Evolutionary conservation across 441 rosid species (phyloP), one percentile per base, ranked within the genome.

Genomic region (Erodium moschatum): DNA sequence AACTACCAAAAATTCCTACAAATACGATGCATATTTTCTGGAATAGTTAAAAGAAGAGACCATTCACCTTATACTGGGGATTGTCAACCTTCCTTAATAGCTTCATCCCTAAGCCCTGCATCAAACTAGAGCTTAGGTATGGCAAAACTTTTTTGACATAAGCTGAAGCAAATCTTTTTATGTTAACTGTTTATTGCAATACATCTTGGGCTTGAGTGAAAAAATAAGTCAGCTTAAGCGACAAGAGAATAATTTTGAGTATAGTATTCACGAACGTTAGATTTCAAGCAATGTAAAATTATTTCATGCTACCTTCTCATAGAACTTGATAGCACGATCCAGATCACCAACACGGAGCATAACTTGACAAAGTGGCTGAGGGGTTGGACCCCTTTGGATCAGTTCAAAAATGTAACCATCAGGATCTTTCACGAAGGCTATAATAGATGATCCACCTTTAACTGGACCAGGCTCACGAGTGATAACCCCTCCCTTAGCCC

Each of bases 281-380:
- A 31, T 3, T 5, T 31, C 35, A 31, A 31, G 35, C 35, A 31
- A 31, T 0, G 35, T 31, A 31, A 31, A 31, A 31, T 31, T 31
- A 31, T 2, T 42, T 35, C 2, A 62, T n/a, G 67, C 9, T 75
- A 87, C 93, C 89, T 85, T 87, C 73, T 87, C 96, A 74, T 94
- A 91, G 76, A 91, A 91, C 78, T 90, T 85, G 84, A 88, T 85
- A 56, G 97, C 78, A 11, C 96, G 89, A 31, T 84, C 91, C 33
- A 94, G 77, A 77, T 94, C 97, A 67, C 99, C 95, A 56, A 90
- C 91, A 71, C 97, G 99, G 70, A 94, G 95, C 97, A 94, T 91
- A 20, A 94, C 86, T 86, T 94, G 97, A 73, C 97, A 94, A 42
- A 94, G 81, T 52, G 99, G 97, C 75, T 91, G 91, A 67, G 96